Conservation (phyloP, 1,284 basidiomycete genomes). For the Boletellus deceptivus region DNA sequence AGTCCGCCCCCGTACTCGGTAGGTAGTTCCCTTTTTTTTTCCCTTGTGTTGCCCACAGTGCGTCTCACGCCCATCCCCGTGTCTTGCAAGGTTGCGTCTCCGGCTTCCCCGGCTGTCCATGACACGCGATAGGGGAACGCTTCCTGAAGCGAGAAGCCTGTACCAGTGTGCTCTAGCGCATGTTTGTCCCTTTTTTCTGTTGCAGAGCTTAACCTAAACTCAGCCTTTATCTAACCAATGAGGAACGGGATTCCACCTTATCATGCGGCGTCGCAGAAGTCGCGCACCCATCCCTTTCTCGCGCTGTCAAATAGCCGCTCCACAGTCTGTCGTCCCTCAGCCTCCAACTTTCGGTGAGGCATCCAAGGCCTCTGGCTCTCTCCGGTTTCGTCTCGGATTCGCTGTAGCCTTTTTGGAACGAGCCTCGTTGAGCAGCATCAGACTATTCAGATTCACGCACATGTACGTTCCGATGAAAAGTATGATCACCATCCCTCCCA, state of each 20-base stretch:
- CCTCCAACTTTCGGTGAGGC: background rate
- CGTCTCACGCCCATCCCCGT: background rate
- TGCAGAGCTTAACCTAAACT: slow-evolving; percentile 4
- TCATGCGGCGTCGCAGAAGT: background rate
- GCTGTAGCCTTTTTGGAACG: background rate
- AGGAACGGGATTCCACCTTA: slow-evolving; percentile 12
- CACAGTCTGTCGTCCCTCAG: background rate
- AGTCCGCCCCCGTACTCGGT: slow-evolving; percentile 26
- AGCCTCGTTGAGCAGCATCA: background rate
- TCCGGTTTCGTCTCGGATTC: background rate
- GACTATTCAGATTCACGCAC: background rate
- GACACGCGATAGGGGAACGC: background rate
- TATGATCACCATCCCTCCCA: too few relatives aligned
- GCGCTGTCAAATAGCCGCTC: background rate
- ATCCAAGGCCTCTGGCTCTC: background rate
- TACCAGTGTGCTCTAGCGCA: background rate
- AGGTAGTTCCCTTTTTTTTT: slow-evolving; percentile 3
- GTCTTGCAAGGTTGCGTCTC: slow-evolving; percentile 10
- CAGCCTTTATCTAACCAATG: background rate
- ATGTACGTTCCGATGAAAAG: too few relatives aligned
- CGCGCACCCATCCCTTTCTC: slow-evolving; percentile 1
- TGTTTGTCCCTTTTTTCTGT: background rate
- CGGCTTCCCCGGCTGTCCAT: slow-evolving; percentile 2
- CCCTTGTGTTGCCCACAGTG: background rate
- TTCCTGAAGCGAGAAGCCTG: background rate